Evolutionary conservation across 2,329 filamentous ascomycete species (phyloP), one percentile per base, ranked within the genome.

Genomic region (Monascus ruber): DNA sequence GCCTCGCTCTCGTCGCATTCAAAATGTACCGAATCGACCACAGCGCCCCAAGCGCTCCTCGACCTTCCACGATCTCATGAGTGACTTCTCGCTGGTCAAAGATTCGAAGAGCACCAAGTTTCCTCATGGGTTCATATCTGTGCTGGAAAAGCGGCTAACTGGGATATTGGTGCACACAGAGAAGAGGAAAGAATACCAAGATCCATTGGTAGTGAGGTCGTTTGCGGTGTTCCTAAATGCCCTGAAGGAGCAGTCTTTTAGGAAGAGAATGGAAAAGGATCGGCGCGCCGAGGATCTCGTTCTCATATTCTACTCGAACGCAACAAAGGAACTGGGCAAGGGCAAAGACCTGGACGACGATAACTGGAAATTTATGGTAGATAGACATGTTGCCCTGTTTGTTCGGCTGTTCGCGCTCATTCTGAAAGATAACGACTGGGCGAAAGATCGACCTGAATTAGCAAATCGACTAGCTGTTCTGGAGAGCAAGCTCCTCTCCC

Each of bases 201-300:
- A 98, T 68, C 72, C 84, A n/a, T 71, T 82, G 25, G 81, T 98
- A 47, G 95, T 94, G 66, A 77, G 89, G 45, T 93, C 86, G 2
- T 98, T 98, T 66, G 91, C 86, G 40, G 85, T 86, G 48, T 94
- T 94, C 47, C 82, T 95, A 58, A 95, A 89, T 42, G 83, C 86
- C 41, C 84, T 98, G 60, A 95, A 89, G 51, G 85, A 93, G 46
- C 80, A 81, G 45, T 79, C 77, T 34, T 95, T 95, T 56, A 81
- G 85, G 49, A 93, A 87, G 66, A 82, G 80, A 42, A 86, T 95
- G 70, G 87, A 95, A 56, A 94, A 94, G 65, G 89, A 95, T 61
- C 77, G 89, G 46, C 81, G 89, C 55, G 81, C 94, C 24, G 91
- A 98, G 63, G 88, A 94, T 47, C 68, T 96, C 37, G 79, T 98